Evolutionary conservation across 768 basidiomycete species (phyloP).

Genomic region (Suillus americanus): DNA sequence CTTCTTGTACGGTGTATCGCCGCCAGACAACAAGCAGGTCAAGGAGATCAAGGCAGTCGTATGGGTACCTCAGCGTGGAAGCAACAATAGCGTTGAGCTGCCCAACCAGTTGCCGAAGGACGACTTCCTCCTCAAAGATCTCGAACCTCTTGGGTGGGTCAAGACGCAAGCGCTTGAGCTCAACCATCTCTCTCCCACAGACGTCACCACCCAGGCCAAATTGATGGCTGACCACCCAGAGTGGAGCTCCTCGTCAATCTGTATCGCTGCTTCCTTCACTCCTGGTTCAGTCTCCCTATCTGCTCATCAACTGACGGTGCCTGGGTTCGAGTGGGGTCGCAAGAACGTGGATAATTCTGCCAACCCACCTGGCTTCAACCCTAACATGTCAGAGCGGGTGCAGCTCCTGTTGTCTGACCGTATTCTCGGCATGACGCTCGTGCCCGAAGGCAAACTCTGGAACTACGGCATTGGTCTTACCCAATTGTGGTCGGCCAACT

Average conservation of each 20-base stretch:
- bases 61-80: constrained; percentile 98
- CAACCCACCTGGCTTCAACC: constrained; percentile 92
- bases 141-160: constrained; percentile 95
- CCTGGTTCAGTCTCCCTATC: constrained; percentile 97
- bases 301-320: constrained; percentile 85
- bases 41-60: constrained; percentile 98
- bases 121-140: constrained; percentile 91
- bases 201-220: constrained; percentile 93
- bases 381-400: constrained; percentile 97
- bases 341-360: constrained; percentile 87
- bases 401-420: constrained; percentile 93
- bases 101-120: constrained; percentile 90
- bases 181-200: constrained; percentile 87
- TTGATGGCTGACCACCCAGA: constrained; percentile 96
- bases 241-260: constrained; percentile 92
- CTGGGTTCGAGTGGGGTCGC: constrained; percentile 97
- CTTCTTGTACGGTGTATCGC: constrained; percentile 90
- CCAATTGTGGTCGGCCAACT: constrained; percentile 82
- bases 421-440: constrained; percentile 92
- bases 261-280: constrained; percentile 93
- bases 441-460: constrained; percentile 94
- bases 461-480: constrained; percentile 95
- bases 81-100: constrained; percentile 91
- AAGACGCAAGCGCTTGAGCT: constrained; percentile 96
- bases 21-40: constrained; percentile 95